A percentile compares a stretch with the other conserved stretches of the same genome.
These are phyloP conservation scores for Coemansia sp. DNA, from an alignment of 192 early-diverging fungal species.

Conservation along the genomic window DNA sequence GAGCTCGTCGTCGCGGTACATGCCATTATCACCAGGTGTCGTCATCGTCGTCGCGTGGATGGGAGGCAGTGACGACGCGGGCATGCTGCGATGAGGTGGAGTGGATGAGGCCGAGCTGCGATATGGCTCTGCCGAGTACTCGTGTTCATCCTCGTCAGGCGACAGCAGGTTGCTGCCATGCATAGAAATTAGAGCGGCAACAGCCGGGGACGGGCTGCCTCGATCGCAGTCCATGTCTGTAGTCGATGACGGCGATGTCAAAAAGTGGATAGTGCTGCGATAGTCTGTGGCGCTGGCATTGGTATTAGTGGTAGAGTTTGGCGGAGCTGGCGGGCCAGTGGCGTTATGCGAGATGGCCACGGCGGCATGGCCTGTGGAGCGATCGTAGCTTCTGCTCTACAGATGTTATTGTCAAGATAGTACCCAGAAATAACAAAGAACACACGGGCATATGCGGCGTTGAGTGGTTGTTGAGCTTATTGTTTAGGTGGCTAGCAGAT, in stretches of 20 bases:
- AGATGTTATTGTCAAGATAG: background rate
- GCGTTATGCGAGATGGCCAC: background rate
- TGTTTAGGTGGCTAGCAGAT: background rate
- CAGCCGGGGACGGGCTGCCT: conserved; percentile 3
- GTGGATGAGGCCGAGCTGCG: conserved; percentile 17
- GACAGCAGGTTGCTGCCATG: conserved; percentile 46
- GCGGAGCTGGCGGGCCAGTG: background rate
- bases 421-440: conserved; percentile 10
- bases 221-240: conserved; percentile 33
- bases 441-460: conserved; percentile 7
- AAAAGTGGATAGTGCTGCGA: conserved; percentile 54
- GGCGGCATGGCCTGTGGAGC: conserved; percentile 7
- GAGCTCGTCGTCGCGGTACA: conserved; percentile 56
- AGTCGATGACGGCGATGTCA: conserved; percentile 49
- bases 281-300: conserved; percentile 34
- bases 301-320: conserved; percentile 8
- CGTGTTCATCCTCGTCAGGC: conserved; percentile 18
- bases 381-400: conserved; percentile 1
- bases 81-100: conserved; percentile 34
- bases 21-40: conserved; percentile 1
- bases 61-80: conserved; percentile 31
- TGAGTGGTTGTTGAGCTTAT: background rate
- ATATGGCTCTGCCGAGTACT: conserved; percentile 12
- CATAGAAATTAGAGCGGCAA: conserved; percentile 25
- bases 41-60: conserved; percentile 21